Percentiles rank a stretch among this genome's conserved stretches.
Conservation (phyloP, 2,329 filamentous ascomycete genomes). For the Rhynchosporium secalis region DNA sequence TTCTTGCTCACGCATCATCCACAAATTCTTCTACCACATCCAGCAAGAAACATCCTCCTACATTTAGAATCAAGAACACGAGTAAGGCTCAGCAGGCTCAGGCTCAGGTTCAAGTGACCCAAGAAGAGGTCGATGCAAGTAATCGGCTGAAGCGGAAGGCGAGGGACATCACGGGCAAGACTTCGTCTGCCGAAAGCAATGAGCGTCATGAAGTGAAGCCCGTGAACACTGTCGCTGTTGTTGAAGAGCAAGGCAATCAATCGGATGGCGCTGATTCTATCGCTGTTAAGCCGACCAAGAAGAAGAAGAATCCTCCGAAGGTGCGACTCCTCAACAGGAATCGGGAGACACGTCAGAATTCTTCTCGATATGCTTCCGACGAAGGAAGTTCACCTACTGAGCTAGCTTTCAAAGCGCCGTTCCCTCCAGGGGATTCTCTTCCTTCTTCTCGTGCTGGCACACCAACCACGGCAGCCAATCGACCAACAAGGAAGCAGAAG, state of each 20-base stretch:
- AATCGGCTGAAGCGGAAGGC: slow-evolving; percentile 35
- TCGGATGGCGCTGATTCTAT: slow-evolving; percentile 34
- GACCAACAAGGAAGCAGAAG: slow-evolving; percentile 59
- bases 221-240: slow-evolving; percentile 6
- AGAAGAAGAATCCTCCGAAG: slow-evolving; percentile 24
- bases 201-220: slow-evolving; percentile 31
- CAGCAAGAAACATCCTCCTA: slow-evolving; percentile 9
- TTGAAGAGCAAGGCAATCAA: slow-evolving; percentile 24
- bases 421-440: slow-evolving; percentile 46
- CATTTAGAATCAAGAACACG: slow-evolving; percentile 17
- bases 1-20: slow-evolving; percentile 17
- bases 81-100: slow-evolving; percentile 10
- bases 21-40: slow-evolving; percentile 17
- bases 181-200: slow-evolving; percentile 34
- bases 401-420: slow-evolving; percentile 47
- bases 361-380: slow-evolving; percentile 50
- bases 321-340: slow-evolving; percentile 34
- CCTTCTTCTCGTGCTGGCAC: slow-evolving; percentile 61
- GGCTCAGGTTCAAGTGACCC: slow-evolving; percentile 17
- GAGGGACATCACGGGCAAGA: slow-evolving; percentile 30
- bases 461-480: slow-evolving; percentile 49
- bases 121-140: slow-evolving; percentile 29
- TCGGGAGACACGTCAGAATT: slow-evolving; percentile 24
- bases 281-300: slow-evolving; percentile 19
- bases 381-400: slow-evolving; percentile 54